Percentiles rank a stretch among this genome's conserved stretches.
Evolutionary conservation across 345 rosid species (phyloP).

Genomic region (Pistacia atlantica): DNA sequence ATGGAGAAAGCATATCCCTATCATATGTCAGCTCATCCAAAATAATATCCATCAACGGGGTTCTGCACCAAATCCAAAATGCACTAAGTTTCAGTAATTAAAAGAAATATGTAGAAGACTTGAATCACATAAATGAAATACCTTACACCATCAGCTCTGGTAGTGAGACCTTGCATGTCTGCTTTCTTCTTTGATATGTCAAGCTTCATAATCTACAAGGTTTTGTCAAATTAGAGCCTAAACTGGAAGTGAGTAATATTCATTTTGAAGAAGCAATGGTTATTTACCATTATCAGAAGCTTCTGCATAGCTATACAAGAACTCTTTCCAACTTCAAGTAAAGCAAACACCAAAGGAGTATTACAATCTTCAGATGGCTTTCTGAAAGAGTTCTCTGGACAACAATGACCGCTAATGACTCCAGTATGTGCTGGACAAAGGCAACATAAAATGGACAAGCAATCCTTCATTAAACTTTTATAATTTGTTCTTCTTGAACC

Average conservation of each 20-base stretch:
- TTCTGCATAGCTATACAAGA: slow-evolving; percentile 59
- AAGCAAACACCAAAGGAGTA: slow-evolving; percentile 40
- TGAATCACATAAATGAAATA: slow-evolving; percentile 25
- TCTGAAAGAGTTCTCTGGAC: slow-evolving; percentile 21
- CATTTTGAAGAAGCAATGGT: background rate
- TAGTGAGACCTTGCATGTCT: slow-evolving; percentile 51
- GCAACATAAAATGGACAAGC: slow-evolving; percentile 54
- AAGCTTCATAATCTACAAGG: slow-evolving; percentile 74
- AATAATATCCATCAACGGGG: slow-evolving; percentile 70
- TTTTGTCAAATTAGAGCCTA: slow-evolving; percentile 16
- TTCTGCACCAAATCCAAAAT: slow-evolving; percentile 47
- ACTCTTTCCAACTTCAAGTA: slow-evolving; percentile 47
- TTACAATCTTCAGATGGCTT: slow-evolving; percentile 30
- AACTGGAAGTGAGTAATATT: slow-evolving; percentile 5
- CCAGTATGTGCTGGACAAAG: slow-evolving; percentile 35
- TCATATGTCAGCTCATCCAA: slow-evolving; percentile 74
- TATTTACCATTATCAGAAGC: slow-evolving; percentile 58
- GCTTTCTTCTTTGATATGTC: slow-evolving; percentile 74
- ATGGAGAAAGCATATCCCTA: slow-evolving; percentile 47
- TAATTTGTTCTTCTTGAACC: slow-evolving; percentile 72
- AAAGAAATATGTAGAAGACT: background rate
- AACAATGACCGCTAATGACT: slow-evolving; percentile 9
- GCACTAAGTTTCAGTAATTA: too few relatives aligned
- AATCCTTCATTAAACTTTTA: slow-evolving; percentile 68
- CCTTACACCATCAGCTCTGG: slow-evolving; percentile 85